phyloP scores from a whole-genome alignment of 345 rosid species.

The Leavenworthia alabamica region DNA sequence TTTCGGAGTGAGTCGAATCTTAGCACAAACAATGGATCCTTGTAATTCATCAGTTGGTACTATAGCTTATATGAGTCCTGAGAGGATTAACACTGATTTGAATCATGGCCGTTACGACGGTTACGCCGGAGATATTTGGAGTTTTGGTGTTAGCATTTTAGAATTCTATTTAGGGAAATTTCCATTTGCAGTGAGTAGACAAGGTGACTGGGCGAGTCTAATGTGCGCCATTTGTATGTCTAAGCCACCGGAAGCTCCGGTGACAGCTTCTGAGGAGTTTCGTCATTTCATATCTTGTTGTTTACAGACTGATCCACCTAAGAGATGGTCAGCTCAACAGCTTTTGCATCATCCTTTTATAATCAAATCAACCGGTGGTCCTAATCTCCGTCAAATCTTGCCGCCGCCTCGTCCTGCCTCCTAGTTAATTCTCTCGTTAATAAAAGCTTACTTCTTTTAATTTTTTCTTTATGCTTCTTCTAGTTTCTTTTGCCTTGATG shows the following conservation, averaged over 20 bases:
- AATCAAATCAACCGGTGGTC: constrained; percentile 21
- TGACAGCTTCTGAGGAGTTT: constrained; percentile 60
- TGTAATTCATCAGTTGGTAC: constrained; percentile 93
- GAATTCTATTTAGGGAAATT: constrained; percentile 84
- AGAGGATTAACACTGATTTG: constrained; percentile 83
- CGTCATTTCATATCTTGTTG: constrained; percentile 64
- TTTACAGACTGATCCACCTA: constrained; percentile 74
- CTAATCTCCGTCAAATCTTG: constrained; percentile 53
- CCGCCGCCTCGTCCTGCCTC: constrained; percentile 53
- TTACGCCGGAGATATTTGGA: constrained; percentile 84
- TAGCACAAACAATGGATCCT: constrained; percentile 91
- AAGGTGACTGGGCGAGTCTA: constrained; percentile 89
- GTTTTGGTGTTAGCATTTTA: constrained; percentile 79
- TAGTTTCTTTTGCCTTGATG: too few species aligned
- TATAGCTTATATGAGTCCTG: constrained; percentile 97
- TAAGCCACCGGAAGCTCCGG: constrained; percentile 82
- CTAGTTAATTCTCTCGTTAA: too few species aligned
- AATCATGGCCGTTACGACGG: constrained; percentile 78
- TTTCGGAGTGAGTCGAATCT: constrained; percentile 80
- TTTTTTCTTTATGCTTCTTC: too few species aligned
- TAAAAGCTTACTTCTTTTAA: too few species aligned
- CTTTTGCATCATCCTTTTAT: constrained; percentile 82
- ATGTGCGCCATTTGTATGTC: constrained; percentile 88
- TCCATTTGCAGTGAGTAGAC: constrained; percentile 61
- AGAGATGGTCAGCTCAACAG: constrained; percentile 60